Base-by-base conservation (phyloP, 1,284 basidiomycete genomes). In the Neotropicomus parvogracilis region DNA sequence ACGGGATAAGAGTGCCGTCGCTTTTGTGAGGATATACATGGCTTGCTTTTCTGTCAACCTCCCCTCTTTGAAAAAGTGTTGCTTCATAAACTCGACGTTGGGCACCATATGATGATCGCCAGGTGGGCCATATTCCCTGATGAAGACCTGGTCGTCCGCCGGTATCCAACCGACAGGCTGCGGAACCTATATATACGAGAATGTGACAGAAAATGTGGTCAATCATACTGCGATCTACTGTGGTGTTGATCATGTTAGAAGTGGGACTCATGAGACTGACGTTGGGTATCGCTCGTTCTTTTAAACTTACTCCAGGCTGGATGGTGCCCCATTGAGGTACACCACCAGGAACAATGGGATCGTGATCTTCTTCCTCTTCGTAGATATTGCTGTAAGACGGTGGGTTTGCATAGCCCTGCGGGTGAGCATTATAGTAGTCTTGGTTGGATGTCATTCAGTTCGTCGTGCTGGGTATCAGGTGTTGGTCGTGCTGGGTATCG, bases 21-120 rank as follows among this genome's bases (percentile, higher is more conserved):
- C 78, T 59, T 81, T 79, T 40, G 85, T 76, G 27, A 99, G 70
- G 58, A 99, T 95, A 63, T 82, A 88, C 48, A 97, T 67, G 1
- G 95, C 95, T 71, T 98, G 94, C 24, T 81, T 76, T 63, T 95
- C 91, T 3, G 85, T 89, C 59, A 97, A 65, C 14, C 88, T 73
- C 2, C 95, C 95, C 66, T 98, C 95, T 35, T 81, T 79, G 66
- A 94, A 86, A 70, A 99, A 97, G 70, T 99, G 95, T 45, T 90
- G 81, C 69, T 90, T 94, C 50, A 99, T 75, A 67, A 92, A 94
- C 8, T 85, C 81, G 56, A 88, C 80, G 67, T 95, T 91, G 17
- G 92, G 90, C 8, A 53, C n/a, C 49, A 42, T 42, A 34, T 64
- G 46, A 21, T 44, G 43, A 16, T 63, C 61, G 20, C 60, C 61